Percentiles rank a stretch among this genome's conserved stretches.
Conservation (phyloP, 306 rosid genomes). For the Medicago ruthenica region DNA sequence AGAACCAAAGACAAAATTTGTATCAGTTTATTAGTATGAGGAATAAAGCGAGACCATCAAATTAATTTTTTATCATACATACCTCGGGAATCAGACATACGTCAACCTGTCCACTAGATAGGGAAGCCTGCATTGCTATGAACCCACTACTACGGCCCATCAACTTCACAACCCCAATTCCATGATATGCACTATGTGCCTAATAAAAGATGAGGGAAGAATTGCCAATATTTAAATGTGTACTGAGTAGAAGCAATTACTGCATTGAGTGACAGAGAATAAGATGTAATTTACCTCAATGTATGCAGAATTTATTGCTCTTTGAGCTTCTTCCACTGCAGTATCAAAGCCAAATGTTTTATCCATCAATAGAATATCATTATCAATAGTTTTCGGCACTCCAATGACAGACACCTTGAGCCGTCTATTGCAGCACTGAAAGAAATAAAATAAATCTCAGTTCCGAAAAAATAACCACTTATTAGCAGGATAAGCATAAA, state of each 20-base stretch:
- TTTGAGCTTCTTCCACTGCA: constrained; percentile 98
- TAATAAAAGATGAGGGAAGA: constrained; percentile 49
- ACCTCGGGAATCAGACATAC: constrained; percentile 98
- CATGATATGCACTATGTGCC: constrained; percentile 99
- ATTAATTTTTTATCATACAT: constrained; percentile 38
- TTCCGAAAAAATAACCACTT: too few species aligned
- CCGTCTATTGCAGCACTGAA: constrained; percentile 77
- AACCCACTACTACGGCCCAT: constrained; percentile 99
- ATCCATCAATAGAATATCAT: constrained; percentile 95
- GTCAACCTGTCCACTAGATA: constrained; percentile 96
- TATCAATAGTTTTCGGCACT: constrained; percentile 96
- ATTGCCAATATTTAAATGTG: constrained; percentile 34
- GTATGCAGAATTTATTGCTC: constrained; percentile 97
- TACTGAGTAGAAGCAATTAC: constrained; percentile 11
- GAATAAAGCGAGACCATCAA: constrained; percentile 17
- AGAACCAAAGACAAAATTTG: constrained; percentile 42
- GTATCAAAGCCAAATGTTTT: constrained; percentile 99
- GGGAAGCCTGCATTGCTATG: constrained; percentile 96
- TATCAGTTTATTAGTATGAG: constrained; percentile 36
- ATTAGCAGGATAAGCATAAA: too few species aligned
- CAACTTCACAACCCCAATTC: constrained; percentile 91
- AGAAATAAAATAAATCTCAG: constrained; percentile 15
- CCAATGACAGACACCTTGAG: constrained; percentile 88
- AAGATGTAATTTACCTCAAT: constrained; percentile 69
- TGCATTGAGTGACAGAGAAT: constrained; percentile 16